Evolutionary conservation across 306 rosid species (phyloP).

Genomic region (Trifolium dubium): DNA sequence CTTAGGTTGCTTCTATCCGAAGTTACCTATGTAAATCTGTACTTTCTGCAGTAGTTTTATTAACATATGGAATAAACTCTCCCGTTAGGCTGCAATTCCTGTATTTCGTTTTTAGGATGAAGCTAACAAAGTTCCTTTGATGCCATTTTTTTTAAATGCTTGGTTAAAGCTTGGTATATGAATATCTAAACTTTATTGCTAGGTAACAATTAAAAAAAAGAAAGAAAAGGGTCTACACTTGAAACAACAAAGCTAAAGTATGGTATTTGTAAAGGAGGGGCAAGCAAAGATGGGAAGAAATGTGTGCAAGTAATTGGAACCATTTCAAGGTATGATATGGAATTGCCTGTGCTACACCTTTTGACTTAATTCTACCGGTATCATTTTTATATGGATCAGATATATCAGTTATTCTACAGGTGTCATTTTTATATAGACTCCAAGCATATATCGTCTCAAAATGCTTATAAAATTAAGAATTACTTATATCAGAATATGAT

Average conservation of each 20-base stretch:
- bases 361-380: no score
- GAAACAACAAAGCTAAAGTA: constrained; percentile 2
- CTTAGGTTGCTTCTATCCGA: constrained; percentile 43
- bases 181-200: constrained; percentile 20
- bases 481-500: not conserved
- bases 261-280: constrained; percentile 26
- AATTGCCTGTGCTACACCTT: constrained; percentile 29
- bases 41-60: not conserved
- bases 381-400: no score
- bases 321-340: constrained; percentile 3
- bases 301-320: constrained; percentile 23
- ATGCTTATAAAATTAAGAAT: no score
- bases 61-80: not conserved
- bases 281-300: constrained; percentile 12
- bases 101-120: constrained; percentile 8
- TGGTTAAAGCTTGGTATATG: constrained; percentile 17
- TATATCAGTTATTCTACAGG: no score
- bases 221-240: not conserved
- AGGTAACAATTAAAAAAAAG: constrained; percentile 8
- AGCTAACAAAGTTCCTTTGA: constrained; percentile 11
- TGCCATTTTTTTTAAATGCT: not conserved
- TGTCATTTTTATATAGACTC: no score
- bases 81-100: not conserved
- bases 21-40: constrained; percentile 41
- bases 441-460: no score